Conservation (phyloP, 805 yeast genomes). For the Metschnikowia arizonensis region DNA sequence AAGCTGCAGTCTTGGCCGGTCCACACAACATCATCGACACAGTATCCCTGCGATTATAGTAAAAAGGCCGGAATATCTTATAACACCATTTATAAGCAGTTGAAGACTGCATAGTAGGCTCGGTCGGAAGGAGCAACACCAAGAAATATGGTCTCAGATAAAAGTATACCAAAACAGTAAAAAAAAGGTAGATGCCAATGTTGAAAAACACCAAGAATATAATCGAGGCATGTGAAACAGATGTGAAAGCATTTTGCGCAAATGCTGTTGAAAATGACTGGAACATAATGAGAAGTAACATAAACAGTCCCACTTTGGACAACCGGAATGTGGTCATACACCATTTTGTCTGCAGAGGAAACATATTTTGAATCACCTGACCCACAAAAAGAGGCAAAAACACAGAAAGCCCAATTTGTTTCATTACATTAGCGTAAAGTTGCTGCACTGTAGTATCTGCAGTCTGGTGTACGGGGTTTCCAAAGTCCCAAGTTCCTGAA, state of each 20-base stretch:
- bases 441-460: constrained; percentile 41
- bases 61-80: constrained; percentile 55
- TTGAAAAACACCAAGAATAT: constrained; percentile 80
- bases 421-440: constrained; percentile 75
- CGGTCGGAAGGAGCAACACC: constrained; percentile 35
- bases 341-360: constrained; percentile 64
- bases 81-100: constrained; percentile 43
- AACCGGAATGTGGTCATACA: constrained; percentile 52
- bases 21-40: constrained; percentile 83
- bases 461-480: constrained; percentile 63
- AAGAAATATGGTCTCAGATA: constrained; percentile 60
- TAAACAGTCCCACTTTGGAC: constrained; percentile 72
- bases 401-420: constrained; percentile 78
- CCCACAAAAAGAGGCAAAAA: constrained; percentile 89
- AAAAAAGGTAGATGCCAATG: constrained; percentile 71
- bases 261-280: constrained; percentile 84
- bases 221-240: constrained; percentile 63
- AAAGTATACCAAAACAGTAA: constrained; percentile 59
- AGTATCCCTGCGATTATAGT: constrained; percentile 66
- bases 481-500: constrained; percentile 62
- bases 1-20: constrained; percentile 90
- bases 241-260: constrained; percentile 71
- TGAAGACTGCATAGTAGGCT: constrained; percentile 47
- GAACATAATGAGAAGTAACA: constrained; percentile 74
- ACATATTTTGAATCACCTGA: constrained; percentile 68